Evolutionary conservation across 2,329 filamentous ascomycete genomes (phyloP).

Genomic region (Alternaria atra): DNA sequence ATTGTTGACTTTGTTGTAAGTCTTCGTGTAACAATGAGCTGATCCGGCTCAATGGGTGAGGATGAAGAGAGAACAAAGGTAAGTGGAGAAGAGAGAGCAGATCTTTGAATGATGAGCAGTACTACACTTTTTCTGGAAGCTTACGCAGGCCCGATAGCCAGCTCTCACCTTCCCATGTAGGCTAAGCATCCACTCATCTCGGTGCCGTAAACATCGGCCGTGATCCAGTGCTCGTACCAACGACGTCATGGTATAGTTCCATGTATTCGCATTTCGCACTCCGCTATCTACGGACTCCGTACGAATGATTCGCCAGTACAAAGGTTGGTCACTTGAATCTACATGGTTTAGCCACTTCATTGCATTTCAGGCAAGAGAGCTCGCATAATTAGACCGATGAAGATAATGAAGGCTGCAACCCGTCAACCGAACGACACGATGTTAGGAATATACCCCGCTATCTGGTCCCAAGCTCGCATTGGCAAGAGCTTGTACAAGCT

Average conservation of each 20-base stretch:
- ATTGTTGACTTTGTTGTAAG: constrained; percentile 5
- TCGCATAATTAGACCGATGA: neutral
- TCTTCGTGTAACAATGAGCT: neutral
- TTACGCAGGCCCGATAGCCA: constrained; percentile 9
- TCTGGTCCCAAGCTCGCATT: constrained; percentile 11
- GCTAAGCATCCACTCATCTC: constrained; percentile 13
- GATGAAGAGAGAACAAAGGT: neutral
- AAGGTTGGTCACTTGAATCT: neutral
- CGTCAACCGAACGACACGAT: neutral
- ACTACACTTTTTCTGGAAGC: constrained; percentile 1
- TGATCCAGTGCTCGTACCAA: constrained; percentile 10
- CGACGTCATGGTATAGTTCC: constrained; percentile 7
- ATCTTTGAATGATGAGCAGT: neutral
- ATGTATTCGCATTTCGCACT: neutral
- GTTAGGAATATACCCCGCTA: constrained; percentile 6
- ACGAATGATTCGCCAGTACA: rapidly evolving
- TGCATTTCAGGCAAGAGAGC: neutral
- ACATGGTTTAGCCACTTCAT: neutral
- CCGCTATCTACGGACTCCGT: neutral
- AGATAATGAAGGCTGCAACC: neutral
- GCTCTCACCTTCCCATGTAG: constrained; percentile 11
- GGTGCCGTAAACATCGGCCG: constrained; percentile 1
- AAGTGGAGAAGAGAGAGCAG: neutral
- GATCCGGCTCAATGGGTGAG: neutral
- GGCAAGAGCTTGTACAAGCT: constrained; percentile 24